Conservation (phyloP, 768 basidiomycete genomes). For the Megacollybia marginata region DNA sequence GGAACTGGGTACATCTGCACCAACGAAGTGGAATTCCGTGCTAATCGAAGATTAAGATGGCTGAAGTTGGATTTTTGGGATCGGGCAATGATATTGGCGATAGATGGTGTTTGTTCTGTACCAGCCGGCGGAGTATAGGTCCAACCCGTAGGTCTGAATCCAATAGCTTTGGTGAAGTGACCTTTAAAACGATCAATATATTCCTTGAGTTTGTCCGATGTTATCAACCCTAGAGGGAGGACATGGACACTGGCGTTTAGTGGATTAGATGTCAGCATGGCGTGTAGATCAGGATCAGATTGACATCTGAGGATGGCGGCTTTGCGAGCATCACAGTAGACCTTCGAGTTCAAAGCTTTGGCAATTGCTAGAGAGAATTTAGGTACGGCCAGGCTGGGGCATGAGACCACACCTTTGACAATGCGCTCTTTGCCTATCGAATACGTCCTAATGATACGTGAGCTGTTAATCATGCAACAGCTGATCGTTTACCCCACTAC, state of each 20-base stretch:
- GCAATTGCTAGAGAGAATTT: slow-evolving; percentile 56
- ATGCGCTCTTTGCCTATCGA: slow-evolving; percentile 97
- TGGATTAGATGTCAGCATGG: slow-evolving; percentile 72
- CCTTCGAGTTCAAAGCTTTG: slow-evolving; percentile 66
- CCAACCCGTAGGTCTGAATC: slow-evolving; percentile 95
- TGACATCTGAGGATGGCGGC: slow-evolving; percentile 77
- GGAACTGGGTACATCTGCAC: slow-evolving; percentile 77
- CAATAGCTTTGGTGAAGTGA: slow-evolving; percentile 64
- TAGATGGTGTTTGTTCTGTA: slow-evolving; percentile 51
- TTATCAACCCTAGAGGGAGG: slow-evolving; percentile 69
- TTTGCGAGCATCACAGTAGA: slow-evolving; percentile 88
- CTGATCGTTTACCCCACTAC: slow-evolving; percentile 57
- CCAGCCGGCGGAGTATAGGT: slow-evolving; percentile 71
- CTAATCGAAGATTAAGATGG: slow-evolving; percentile 56
- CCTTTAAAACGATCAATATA: slow-evolving; percentile 75
- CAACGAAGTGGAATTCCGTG: slow-evolving; percentile 60
- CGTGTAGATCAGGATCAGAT: slow-evolving; percentile 74
- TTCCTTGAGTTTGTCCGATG: slow-evolving; percentile 64
- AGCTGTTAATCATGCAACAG: neutral
- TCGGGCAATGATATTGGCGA: slow-evolving; percentile 61
- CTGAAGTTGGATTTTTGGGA: slow-evolving; percentile 60
- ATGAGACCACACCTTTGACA: slow-evolving; percentile 65
- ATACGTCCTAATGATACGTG: slow-evolving; percentile 60
- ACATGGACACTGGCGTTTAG: slow-evolving; percentile 76
- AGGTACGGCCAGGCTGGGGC: neutral